Evolutionary conservation across 257 asterid species (phyloP), one percentile per base, ranked within the genome.

Genomic region (Nicotiana obtusifolia): DNA sequence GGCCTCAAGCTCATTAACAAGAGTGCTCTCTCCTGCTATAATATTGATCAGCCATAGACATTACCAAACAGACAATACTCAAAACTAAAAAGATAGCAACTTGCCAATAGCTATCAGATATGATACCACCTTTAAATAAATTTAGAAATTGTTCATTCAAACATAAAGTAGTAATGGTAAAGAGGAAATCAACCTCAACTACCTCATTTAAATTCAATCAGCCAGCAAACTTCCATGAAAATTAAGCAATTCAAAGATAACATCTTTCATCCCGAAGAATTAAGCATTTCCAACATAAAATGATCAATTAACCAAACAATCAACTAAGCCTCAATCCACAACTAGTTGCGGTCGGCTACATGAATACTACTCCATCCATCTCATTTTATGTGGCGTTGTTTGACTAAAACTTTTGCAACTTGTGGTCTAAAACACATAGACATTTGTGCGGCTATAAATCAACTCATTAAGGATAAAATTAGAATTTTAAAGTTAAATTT

Each of bases 11-110:
- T 89, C 92, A 85, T 86, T 86, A 83, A 91, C 10, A 35, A 97
- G 87, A 61, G 87, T 85, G 65, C 85, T 85, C 66, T 90, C 89
- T 85, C 99, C 97, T 41, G 97, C 98, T 95, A 91, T 35, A 84
- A 77, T 60, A 79, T 57, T 41, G 56, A 61, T 49, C 64, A 49
- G 60, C 24, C 7, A 44, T 22, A 22, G 26, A 75, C 16, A 49
- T 26, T 26, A 75, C 0, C 0, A 26, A 49, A 49, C 62, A 49
- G 62, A 75, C 5, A 0, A 24, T 14, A 24, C 35, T 19, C 26
- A 0, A 47, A 24, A 49, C 78, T n/a, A 71, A 68, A 35, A 67
- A 8, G 11, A 7, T 66, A 31, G 76, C 53, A 67, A 41, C 59
- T 22, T 2, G 49, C 49, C 49, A 41, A 41, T 41, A 41, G 49